A percentile compares a stretch with the other conserved stretches of the same genome.
phyloP scores from a whole-genome alignment of 1,284 basidiomycete species.

The Cutaneotrichosporon dermatis region DNA sequence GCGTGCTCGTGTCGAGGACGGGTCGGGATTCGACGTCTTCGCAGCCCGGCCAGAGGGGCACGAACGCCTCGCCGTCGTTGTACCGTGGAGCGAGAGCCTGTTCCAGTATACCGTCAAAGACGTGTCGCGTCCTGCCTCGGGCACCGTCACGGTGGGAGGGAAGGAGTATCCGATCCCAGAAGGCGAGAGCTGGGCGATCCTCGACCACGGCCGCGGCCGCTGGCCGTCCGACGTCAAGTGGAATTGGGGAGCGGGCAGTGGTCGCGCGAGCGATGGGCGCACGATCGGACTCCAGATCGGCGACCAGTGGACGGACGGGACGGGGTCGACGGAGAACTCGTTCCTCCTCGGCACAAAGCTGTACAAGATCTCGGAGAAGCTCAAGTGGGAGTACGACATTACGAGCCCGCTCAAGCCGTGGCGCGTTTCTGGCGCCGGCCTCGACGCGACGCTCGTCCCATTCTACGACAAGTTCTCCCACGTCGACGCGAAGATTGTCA shows the following conservation, averaged over 20 bases:
- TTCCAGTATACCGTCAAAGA: slow-evolving; percentile 22
- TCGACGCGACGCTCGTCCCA: slow-evolving; percentile 10
- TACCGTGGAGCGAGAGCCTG: slow-evolving; percentile 9
- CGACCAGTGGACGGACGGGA: slow-evolving; percentile 17
- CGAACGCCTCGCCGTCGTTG: slow-evolving; percentile 16
- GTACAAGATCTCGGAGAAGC: slow-evolving; percentile 13
- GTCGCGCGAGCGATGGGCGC: slow-evolving; percentile 1
- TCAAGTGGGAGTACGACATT: slow-evolving; percentile 13
- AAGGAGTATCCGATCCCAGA: background rate
- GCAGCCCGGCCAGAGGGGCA: slow-evolving; percentile 9
- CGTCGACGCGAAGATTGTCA: background rate
- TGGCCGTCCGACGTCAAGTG: slow-evolving; percentile 13
- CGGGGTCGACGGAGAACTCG: slow-evolving; percentile 16
- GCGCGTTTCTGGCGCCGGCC: slow-evolving; percentile 11
- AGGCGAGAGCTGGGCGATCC: slow-evolving; percentile 15
- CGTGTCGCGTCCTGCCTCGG: slow-evolving; percentile 11
- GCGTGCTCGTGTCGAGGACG: slow-evolving; percentile 7
- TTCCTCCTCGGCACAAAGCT: slow-evolving; percentile 8
- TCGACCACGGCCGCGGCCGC: slow-evolving; percentile 15
- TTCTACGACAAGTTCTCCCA: slow-evolving; percentile 12
- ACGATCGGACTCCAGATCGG: slow-evolving; percentile 16
- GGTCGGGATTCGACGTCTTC: slow-evolving; percentile 6
- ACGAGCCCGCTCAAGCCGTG: slow-evolving; percentile 10
- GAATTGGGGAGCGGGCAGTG: slow-evolving; percentile 17
- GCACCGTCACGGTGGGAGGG: slow-evolving; percentile 3